Conservation (phyloP, 352 stramenopile species). For the Thalassiosira mediterranea region DNA sequence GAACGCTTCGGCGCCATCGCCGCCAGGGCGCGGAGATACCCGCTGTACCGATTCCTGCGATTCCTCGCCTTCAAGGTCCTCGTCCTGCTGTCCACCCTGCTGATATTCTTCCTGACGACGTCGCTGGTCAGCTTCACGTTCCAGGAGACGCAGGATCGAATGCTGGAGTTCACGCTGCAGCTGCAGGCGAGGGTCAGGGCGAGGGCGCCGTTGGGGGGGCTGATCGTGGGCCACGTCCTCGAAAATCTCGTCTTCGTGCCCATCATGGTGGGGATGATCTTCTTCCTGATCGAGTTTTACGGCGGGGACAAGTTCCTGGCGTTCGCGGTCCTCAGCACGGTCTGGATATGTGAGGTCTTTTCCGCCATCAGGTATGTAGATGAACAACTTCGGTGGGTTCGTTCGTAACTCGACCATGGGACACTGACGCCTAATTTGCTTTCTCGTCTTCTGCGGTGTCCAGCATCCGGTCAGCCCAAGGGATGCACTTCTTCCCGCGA, state of each 20-base stretch:
- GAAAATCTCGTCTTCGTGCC: conserved; percentile 93
- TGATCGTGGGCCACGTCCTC: conserved; percentile 89
- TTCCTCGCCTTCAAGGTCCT: conserved; percentile 87
- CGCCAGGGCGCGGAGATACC: conserved; percentile 19
- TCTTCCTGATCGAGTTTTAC: conserved; percentile 95
- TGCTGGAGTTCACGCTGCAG: conserved; percentile 91
- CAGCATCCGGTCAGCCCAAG: conserved; percentile 83
- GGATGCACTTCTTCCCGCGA: conserved; percentile 86
- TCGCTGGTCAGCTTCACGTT: conserved; percentile 92
- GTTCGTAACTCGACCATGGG: no score
- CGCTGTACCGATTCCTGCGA: conserved; percentile 37
- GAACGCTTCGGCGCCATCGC: conserved; percentile 14
- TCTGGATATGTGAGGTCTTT: conserved; percentile 91
- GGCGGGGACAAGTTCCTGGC: conserved; percentile 88
- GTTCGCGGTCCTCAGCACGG: conserved; percentile 89
- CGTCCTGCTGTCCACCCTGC: conserved; percentile 89
- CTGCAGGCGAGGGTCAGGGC: conserved; percentile 87
- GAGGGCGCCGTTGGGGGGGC: conserved; percentile 82
- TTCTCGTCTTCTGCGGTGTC: conserved; percentile 9
- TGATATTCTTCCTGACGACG: conserved; percentile 93
- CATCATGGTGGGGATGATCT: conserved; percentile 94
- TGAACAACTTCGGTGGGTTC: conserved; percentile 10
- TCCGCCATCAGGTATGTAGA: conserved; percentile 85
- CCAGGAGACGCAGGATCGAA: conserved; percentile 90
- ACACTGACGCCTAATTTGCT: no score